Conservation (phyloP, 805 yeast species). For the Millerago galiae region DNA sequence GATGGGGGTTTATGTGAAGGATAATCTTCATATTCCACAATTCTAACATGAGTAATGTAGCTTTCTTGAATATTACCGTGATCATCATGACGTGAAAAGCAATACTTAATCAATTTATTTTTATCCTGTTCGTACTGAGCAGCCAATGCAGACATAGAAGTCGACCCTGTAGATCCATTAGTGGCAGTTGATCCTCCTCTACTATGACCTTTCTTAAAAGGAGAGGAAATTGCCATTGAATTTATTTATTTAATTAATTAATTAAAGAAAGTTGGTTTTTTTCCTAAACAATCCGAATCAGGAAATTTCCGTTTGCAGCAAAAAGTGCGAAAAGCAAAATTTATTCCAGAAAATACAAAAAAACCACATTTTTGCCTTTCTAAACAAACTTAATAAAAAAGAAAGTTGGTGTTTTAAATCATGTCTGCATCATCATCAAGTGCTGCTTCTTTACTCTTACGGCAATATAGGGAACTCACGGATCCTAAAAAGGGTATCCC, state of each 20-base stretch:
- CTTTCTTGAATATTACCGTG: slow-evolving; percentile 41
- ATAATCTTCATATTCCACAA: slow-evolving; percentile 66
- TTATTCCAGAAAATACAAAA: neutral
- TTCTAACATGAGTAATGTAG: slow-evolving; percentile 70
- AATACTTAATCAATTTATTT: slow-evolving; percentile 37
- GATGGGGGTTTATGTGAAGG: slow-evolving; percentile 67
- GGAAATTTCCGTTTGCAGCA: neutral
- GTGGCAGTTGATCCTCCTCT: slow-evolving; percentile 19
- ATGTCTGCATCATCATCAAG: slow-evolving; percentile 24
- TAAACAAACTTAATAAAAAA: neutral
- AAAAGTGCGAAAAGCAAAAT: neutral
- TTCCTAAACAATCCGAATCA: neutral
- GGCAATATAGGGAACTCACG: slow-evolving; percentile 89
- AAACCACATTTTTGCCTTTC: slow-evolving; percentile 1
- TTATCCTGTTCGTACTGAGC: slow-evolving; percentile 54
- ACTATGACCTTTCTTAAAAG: slow-evolving; percentile 26
- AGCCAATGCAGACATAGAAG: slow-evolving; percentile 35
- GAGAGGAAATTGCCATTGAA: slow-evolving; percentile 28
- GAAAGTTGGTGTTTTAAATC: too few relatives aligned
- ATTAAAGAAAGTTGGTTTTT: too few relatives aligned
- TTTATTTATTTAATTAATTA: neutral
- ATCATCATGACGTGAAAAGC: slow-evolving; percentile 42
- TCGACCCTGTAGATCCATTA: slow-evolving; percentile 22
- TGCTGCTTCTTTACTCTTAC: slow-evolving; percentile 81
- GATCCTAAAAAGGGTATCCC: slow-evolving; percentile 83